Base-by-base conservation (phyloP, 2,329 filamentous ascomycete species). In the Amylocarpus encephaloides region DNA sequence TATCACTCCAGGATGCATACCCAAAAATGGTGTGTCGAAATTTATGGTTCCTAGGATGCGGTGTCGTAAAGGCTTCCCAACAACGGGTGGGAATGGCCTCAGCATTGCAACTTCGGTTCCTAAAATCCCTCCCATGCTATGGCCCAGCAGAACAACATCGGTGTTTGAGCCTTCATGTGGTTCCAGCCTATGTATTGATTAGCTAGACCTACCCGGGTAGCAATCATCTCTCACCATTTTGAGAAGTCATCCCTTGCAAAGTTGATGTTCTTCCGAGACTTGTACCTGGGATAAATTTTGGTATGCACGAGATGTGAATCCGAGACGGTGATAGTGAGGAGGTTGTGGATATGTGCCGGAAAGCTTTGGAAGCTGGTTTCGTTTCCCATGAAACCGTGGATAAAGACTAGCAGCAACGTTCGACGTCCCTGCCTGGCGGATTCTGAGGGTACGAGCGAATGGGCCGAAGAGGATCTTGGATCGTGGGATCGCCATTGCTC, bases 381-480 rank as follows among this genome's bases (percentile, higher is more conserved):
- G 52, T 88, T 85, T 46, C 91, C 90, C 76, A 93, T 85, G 70
- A 94, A 95, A 53, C 91, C 90, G 71, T 95, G 91, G 49, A 95
- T 82, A 65, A 90, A 95, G 47, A 95, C 73, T 18, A 95, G 66
- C 1, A 96, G 75, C 19, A 96, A 73, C 22, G 74, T 53, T 54
- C 80, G 74, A 40, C 73, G 72, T 58, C 62, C 62, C 53, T 61
- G 57, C 43, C 61, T 54, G 7, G 45, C 53, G 15, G 62, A 58
- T 42, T 65, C 62, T 7, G 58, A 59, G 13, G 64, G 64, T 9
- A 61, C 59, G 40, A 66, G 44, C 34, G 64, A 66, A 33, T 65
- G 63, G 18, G 63, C 65, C 5, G 64, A 66, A 16, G 62, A 65
- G 5, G 62, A 61, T 58, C 63, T 56, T 32, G 64, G 64, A 53